phyloP scores from a whole-genome alignment of 2,329 filamentous ascomycete species.

The Phaeosphaeria sp. region DNA sequence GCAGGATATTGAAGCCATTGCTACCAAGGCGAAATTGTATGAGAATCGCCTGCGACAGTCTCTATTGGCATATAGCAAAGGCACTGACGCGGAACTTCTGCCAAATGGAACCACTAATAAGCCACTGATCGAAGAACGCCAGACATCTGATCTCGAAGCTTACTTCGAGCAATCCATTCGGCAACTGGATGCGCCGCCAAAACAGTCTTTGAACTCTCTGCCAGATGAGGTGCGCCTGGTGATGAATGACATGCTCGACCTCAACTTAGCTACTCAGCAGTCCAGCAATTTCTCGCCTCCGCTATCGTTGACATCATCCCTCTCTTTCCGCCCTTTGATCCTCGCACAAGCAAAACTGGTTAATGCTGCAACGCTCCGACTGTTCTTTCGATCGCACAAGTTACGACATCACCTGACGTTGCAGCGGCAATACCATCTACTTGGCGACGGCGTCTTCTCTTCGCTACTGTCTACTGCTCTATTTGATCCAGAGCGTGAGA shows the following conservation, averaged over 20 bases:
- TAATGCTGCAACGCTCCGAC: constrained; percentile 75
- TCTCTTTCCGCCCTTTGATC: constrained; percentile 79
- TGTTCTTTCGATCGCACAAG: constrained; percentile 77
- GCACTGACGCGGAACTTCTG: background rate
- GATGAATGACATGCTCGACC: constrained; percentile 25
- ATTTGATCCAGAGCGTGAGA: constrained; percentile 82
- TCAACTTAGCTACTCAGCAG: background rate
- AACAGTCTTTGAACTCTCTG: constrained; percentile 9
- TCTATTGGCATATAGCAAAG: constrained; percentile 33
- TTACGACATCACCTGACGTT: constrained; percentile 75
- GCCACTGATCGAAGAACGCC: constrained; percentile 3
- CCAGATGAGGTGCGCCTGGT: constrained; percentile 39
- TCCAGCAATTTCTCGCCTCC: constrained; percentile 56
- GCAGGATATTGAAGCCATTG: constrained; percentile 70
- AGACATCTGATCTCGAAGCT: constrained; percentile 16
- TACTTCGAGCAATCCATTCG: constrained; percentile 37
- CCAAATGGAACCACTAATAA: background rate
- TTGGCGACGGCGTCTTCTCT: constrained; percentile 85
- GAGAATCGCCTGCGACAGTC: constrained; percentile 50
- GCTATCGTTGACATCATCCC: constrained; percentile 63
- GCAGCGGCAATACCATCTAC: constrained; percentile 80
- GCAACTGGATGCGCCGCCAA: constrained; percentile 33
- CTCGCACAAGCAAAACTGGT: constrained; percentile 76
- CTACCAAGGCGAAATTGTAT: constrained; percentile 63
- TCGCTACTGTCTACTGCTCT: constrained; percentile 80